Percentiles rank a stretch among this genome's conserved stretches.
phyloP scores from a whole-genome alignment of 2,329 filamentous ascomycete species.

The Arachnomyces sp. region DNA sequence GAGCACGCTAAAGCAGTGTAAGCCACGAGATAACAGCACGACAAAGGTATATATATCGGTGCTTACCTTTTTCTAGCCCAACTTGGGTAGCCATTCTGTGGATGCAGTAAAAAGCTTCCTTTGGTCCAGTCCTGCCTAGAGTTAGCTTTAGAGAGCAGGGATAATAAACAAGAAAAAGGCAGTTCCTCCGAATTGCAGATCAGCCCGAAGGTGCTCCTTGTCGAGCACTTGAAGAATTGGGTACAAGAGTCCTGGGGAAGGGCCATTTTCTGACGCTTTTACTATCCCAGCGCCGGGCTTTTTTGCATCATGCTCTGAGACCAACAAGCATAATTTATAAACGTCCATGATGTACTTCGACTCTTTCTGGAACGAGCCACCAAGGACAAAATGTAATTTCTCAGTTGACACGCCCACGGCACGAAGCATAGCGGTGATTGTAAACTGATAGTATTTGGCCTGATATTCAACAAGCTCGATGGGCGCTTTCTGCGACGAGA shows the following conservation, averaged over 20 bases:
- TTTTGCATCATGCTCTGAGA: constrained; percentile 73
- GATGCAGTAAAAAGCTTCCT: constrained; percentile 83
- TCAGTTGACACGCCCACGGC: constrained; percentile 67
- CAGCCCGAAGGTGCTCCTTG: constrained; percentile 79
- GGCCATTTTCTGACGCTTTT: constrained; percentile 76
- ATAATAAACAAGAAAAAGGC: constrained; percentile 54
- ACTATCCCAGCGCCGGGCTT: constrained; percentile 91
- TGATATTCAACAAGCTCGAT: constrained; percentile 71
- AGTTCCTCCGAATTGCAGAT: constrained; percentile 80
- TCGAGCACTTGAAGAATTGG: constrained; percentile 85
- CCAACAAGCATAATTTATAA: constrained; percentile 64
- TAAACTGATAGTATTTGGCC: constrained; percentile 67
- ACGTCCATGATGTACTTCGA: constrained; percentile 78
- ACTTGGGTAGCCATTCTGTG: constrained; percentile 72
- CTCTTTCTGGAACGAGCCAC: constrained; percentile 64
- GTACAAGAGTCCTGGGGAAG: constrained; percentile 69
- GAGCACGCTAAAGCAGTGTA: constrained; percentile 44
- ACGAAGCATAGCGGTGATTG: constrained; percentile 62
- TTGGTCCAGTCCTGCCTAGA: constrained; percentile 63
- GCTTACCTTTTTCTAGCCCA: constrained; percentile 66
- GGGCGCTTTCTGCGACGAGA: constrained; percentile 53
- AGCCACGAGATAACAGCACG: constrained; percentile 25
- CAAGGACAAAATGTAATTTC: constrained; percentile 67
- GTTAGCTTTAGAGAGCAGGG: background rate
- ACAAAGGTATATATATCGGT: background rate